Percentiles rank a stretch among this genome's conserved stretches.
phyloP scores from a whole-genome alignment of 805 yeast species.

The Pichia nanzhaoensis region DNA sequence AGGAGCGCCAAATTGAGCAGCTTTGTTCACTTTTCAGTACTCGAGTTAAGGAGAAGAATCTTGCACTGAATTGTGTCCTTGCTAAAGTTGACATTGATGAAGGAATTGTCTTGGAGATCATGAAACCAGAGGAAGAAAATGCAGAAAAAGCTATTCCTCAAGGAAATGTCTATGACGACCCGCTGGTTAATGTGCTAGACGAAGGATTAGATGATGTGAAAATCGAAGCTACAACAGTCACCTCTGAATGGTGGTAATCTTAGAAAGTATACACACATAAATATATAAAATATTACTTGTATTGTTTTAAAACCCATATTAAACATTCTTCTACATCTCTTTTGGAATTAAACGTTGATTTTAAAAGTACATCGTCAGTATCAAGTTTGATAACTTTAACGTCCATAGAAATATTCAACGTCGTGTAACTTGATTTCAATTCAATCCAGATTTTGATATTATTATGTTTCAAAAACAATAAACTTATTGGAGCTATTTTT shows the following conservation, averaged over 20 bases:
- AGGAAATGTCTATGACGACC: neutral
- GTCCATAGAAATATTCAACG: slow-evolving; percentile 13
- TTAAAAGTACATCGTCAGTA: slow-evolving; percentile 34
- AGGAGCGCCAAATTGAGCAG: slow-evolving; percentile 37
- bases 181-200: neutral
- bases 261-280: neutral
- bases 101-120: slow-evolving; percentile 27
- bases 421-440: slow-evolving; percentile 12
- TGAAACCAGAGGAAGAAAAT: neutral
- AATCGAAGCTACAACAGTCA: slow-evolving; percentile 5
- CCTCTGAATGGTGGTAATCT: slow-evolving; percentile 8
- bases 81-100: slow-evolving; percentile 37
- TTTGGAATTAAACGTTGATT: slow-evolving; percentile 43
- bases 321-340: slow-evolving; percentile 50
- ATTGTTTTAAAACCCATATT: slow-evolving; percentile 34
- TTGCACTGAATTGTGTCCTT: slow-evolving; percentile 45
- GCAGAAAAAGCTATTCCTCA: neutral
- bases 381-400: slow-evolving; percentile 16
- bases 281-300: neutral
- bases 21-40: slow-evolving; percentile 33
- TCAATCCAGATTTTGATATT: slow-evolving; percentile 12
- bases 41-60: slow-evolving; percentile 32
- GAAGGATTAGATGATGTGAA: slow-evolving; percentile 2
- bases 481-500: slow-evolving; percentile 20
- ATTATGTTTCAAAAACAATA: slow-evolving; percentile 7